These are phyloP conservation scores for Nicotiana benthamiana DNA, from an alignment of 257 asterid species.

Conservation along the genomic window DNA sequence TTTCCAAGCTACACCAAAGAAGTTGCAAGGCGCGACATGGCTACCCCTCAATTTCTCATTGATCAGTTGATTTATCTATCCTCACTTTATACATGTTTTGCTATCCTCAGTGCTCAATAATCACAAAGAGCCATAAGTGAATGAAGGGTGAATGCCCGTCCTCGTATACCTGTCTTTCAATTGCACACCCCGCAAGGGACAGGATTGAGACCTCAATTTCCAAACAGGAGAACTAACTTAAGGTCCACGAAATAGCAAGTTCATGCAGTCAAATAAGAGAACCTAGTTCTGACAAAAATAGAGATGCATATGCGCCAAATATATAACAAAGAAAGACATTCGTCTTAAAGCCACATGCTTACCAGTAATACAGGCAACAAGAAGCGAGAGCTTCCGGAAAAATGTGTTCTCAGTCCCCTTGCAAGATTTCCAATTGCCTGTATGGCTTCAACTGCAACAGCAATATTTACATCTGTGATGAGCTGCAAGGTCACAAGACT, in stretches of 20 bases:
- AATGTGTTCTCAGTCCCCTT: conserved; percentile 83
- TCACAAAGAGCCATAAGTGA: neutral
- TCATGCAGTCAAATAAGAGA: neutral
- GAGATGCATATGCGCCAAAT: neutral
- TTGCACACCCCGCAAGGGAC: neutral
- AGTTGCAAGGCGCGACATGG: neutral
- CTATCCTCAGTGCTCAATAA: too few relatives aligned
- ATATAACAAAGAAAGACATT: neutral
- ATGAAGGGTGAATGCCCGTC: neutral
- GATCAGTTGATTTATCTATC: too few relatives aligned
- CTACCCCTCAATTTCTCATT: too few relatives aligned
- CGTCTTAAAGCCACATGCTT: conserved; percentile 19
- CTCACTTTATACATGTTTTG: too few relatives aligned
- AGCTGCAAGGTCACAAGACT: conserved; percentile 57
- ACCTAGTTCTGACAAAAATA: neutral
- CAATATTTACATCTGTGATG: conserved; percentile 93
- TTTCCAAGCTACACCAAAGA: neutral
- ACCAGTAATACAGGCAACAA: conserved; percentile 84
- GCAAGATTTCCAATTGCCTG: conserved; percentile 99
- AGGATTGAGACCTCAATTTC: neutral
- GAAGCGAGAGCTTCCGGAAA: conserved; percentile 78
- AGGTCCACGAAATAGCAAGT: neutral
- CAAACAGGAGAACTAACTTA: neutral
- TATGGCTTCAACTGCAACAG: conserved; percentile 97
- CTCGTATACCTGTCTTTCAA: neutral